Evolutionary conservation across 139 green algal species (phyloP).

Genomic region (Deuterostichococcus epilithicus): DNA sequence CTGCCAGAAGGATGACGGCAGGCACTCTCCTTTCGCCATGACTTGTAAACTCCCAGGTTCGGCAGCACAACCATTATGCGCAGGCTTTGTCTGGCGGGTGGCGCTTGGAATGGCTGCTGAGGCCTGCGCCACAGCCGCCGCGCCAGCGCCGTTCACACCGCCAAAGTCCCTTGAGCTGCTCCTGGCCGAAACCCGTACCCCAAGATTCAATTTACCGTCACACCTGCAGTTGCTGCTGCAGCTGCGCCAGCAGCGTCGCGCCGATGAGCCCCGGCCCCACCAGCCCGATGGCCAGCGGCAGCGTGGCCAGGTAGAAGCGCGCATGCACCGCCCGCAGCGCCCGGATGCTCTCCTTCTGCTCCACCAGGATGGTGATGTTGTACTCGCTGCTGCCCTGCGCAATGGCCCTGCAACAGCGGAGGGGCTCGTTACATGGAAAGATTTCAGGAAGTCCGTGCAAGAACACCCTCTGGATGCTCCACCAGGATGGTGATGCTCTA

Average conservation of each 20-base stretch:
- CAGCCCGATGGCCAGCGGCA: slow-evolving; percentile 83
- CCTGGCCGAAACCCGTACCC: neutral
- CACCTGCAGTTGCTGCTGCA: slow-evolving; percentile 64
- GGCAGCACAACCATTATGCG: no score
- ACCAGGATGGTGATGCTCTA: slow-evolving; percentile 99
- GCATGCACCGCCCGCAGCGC: slow-evolving; percentile 86
- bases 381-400: slow-evolving; percentile 92
- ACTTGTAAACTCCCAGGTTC: no score
- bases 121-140: neutral
- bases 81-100: no score
- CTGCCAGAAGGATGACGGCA: no score
- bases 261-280: slow-evolving; percentile 92
- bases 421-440: neutral
- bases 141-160: neutral
- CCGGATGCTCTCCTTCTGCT: slow-evolving; percentile 54
- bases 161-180: neutral
- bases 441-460: no score
- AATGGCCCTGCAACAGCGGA: slow-evolving; percentile 47
- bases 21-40: no score
- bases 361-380: slow-evolving; percentile 97
- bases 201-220: neutral
- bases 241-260: slow-evolving; percentile 82
- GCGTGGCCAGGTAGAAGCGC: slow-evolving; percentile 91
- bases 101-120: neutral
- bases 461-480: slow-evolving; percentile 52